Evolutionary conservation across 2,329 filamentous ascomycete genomes (phyloP), one percentile per base, ranked within the genome.

Genomic region (Penicillium expansum): DNA sequence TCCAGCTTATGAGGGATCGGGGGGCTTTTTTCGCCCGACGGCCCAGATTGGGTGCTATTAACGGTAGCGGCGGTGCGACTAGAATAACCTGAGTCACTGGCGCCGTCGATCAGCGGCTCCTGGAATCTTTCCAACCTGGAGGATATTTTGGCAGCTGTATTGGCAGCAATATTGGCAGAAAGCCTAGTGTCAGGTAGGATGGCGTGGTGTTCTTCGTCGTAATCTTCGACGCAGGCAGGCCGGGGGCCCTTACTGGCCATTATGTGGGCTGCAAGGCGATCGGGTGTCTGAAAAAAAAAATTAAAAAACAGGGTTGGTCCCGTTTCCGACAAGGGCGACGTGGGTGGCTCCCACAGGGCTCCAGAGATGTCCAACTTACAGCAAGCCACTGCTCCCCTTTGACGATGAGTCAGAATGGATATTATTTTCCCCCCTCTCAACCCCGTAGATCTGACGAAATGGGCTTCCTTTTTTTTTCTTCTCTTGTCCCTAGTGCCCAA

Each of bases 1-100:
- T 75, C 71, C 59, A 74, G 61, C 63, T 72, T 77, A 70, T 72
- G 65, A 68, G 70, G 64, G 53, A 60, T 62, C 57, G 70, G 72
- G 29, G 62, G 63, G 60, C 67, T 72, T 63, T 69, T 74, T 66
- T 69, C 74, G 67, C 69, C 76, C 66, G 70, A 74, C 74, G 76
- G 76, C 62, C 71, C 76, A 68, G 80, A 80, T 77, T 81, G 74
- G 79, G 79, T 71, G 66, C 73, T 78, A 75, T 80, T 79, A 72
- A 79, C 75, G 60, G 80, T 80, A 61, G 80, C 78, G 63, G 77
- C 78, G 66, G 82, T 83, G 67, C 80, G 79, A 75, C 82, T 85
- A 61, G 82, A 85, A 76, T 86, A 86, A 66, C 83, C 83, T 63
- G 83, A 85, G 73, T 87, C 84, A 73, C 80, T 84, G 64, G 79